Base-by-base conservation (phyloP, 345 rosid genomes). In the Brassica nigra region DNA sequence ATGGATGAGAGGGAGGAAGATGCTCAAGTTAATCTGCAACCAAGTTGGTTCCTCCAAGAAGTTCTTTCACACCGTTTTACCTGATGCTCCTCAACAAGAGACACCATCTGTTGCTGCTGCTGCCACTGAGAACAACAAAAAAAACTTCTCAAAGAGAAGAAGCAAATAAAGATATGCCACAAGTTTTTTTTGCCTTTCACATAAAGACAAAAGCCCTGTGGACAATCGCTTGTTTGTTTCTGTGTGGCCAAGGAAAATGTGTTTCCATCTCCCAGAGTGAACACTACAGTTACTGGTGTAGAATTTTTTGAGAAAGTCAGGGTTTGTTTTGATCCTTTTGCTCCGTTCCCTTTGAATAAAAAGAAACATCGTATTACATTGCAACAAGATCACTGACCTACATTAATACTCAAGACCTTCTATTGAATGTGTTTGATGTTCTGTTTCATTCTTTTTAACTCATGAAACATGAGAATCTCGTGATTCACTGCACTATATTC, bases 1-100 rank as follows among this genome's bases (percentile, higher is more conserved):
- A 85, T 95, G 99, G 99, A 95, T 93, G 98, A 85, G 93, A 80
- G 99, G 99, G 14, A 88, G 88, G 84, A 87, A 86, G 81, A 85
- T 89, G 96, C 87, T 95, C 42, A 93, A 90, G 90, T 80, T 93
- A 74, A 64, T 90, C 59, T 93, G 99, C 87, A 87, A 82, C 85
- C 90, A 83, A 3, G 92, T 90, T 37, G 98, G 99, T n/a, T 84
- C 90, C 72, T 84, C 52, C 80, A 95, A 93, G 85, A 93, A 89
- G 85, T 91, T 95, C 82, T 80, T 87, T 55, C 93, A 89, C 84
- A 70, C 85, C 57, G 78, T 90, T 69, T 83, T 91, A 33, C 90
- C 97, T 20, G 98, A 93, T 20, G 95, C 90, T 52, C 90, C 89
- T 68, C 86, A 64, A 75, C 81, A 77, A 39, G 83, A 85, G 1